Evolutionary conservation across 441 rosid species (phyloP), one percentile per base, ranked within the genome.

Genomic region (Syzygium syzygioides): DNA sequence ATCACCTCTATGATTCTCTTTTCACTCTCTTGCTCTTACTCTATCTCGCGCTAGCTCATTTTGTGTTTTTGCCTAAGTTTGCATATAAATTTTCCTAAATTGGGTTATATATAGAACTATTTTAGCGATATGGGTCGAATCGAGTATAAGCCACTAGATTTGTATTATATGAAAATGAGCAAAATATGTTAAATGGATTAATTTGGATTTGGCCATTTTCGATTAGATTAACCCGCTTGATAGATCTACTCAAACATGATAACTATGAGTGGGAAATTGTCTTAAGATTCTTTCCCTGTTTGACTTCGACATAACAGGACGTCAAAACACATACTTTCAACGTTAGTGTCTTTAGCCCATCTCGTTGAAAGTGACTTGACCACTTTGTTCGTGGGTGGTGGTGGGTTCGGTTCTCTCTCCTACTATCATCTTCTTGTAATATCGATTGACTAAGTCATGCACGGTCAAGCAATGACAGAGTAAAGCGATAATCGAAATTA

Each of bases 221-320:
- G 48, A 7, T 45, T 1, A 2, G 48, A 7, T 45, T 1, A 9
- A 45, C 9, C 2, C 48, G 48, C 7, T 45, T 45, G 9, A 45
- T 45, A 45, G 48, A 45, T 45, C 0, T 45, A 60, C 32, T 28
- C 18, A 26, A 12, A 2, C 30, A 6, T 26, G 64, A 26, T 3
- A 6, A 30, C 28, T 0, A 2, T 56, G 0, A n/a, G 64, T 0
- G 64, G 30, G 13, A 14, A 7, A 60, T 60, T 0, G 66, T 26
- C 48, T 45, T 45, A 30, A 60, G 18, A 60, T 60, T 60, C 32
- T 8, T 60, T 60, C 7, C 66, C 28, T n/a, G 17, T 60, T 15
- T 17, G 32, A 60, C 66, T 60, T 1, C 28, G 15, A 60, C 66
- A 60, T 8, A 0, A 28, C 17, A 28, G 32, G 17, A 60, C 66